Percentiles rank a stretch among this genome's conserved stretches.
phyloP scores from a whole-genome alignment of 345 rosid species.

The Aquilaria malaccensis region DNA sequence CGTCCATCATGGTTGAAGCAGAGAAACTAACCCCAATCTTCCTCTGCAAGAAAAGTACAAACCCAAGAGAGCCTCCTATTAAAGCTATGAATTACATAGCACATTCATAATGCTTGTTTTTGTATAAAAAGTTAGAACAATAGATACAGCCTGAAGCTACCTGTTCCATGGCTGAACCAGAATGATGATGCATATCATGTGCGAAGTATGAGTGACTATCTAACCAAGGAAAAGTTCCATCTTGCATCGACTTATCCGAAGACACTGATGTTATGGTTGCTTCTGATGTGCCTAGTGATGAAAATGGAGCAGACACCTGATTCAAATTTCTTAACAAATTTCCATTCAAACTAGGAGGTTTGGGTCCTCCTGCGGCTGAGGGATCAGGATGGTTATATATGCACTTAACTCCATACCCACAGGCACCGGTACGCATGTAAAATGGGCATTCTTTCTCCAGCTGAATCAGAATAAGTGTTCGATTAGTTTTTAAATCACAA shows the following conservation, averaged over 20 bases:
- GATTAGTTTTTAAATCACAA: neutral
- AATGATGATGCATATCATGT: slow-evolving; percentile 7
- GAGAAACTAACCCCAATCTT: neutral
- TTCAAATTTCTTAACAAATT: slow-evolving; percentile 12
- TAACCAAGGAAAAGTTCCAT: slow-evolving; percentile 10
- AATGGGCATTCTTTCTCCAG: slow-evolving; percentile 40
- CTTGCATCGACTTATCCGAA: neutral
- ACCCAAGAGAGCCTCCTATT: slow-evolving; percentile 8
- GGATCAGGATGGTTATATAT: slow-evolving; percentile 59
- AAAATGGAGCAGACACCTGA: slow-evolving; percentile 3
- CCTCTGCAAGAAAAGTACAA: neutral
- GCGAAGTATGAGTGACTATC: slow-evolving; percentile 9
- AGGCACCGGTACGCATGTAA: slow-evolving; percentile 54
- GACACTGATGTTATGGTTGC: slow-evolving; percentile 4
- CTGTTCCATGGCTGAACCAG: slow-evolving; percentile 9
- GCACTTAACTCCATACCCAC: slow-evolving; percentile 45
- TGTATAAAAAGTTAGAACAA: neutral
- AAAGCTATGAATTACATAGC: neutral
- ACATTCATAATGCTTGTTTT: neutral
- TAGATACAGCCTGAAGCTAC: slow-evolving; percentile 5
- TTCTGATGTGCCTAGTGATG: neutral
- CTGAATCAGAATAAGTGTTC: slow-evolving; percentile 19
- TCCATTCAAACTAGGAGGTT: slow-evolving; percentile 9
- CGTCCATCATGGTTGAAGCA: slow-evolving; percentile 1
- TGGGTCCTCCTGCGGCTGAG: slow-evolving; percentile 25